Base-by-base conservation (phyloP, 2,329 filamentous ascomycete species). In the Cladosporium austrohemisphaericum region DNA sequence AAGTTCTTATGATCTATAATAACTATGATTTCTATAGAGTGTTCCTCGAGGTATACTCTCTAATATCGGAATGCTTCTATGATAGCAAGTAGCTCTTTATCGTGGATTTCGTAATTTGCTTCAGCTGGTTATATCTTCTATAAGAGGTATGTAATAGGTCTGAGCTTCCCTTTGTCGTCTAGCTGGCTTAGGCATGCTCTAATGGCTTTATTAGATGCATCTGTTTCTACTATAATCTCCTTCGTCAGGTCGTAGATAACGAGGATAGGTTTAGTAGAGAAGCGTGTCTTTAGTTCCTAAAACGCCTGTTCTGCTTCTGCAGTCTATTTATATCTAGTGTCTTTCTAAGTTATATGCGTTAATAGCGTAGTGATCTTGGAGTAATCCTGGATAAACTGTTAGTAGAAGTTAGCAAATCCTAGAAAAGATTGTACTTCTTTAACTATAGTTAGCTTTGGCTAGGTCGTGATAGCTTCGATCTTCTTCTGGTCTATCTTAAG, bases 401-500 rank as follows among this genome's bases (percentile, higher is more conserved):
- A 16, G 23, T 43, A 31, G 40, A 31, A 43, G 23, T 43, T 43
- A 13, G 38, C 38, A 37, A 37, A 37, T 22, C 35, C 35, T 37
- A 37, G 23, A 19, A 37, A 37, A 4, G 11, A 23, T 37, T 37
- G 11, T 22, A 37, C 19, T 37, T 37, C 35, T 8, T 23, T 37
- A 37, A 37, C 11, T 13, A 10, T 37, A 23, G 8, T 20, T 22
- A 14, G 35, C n/a, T 37, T 37, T 9, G 10, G 35, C 35, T 23
- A 37, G n/a, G 18, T 37, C n/a, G 11, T 37, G 9, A 35, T 25
- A 2, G 19, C 19, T 20, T 33, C 35, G n/a, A 36, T 28, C 18
- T 38, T 49, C 19, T 50, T 32, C 9, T 22, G 36, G 35, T 56
- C 53, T 41, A 61, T 58, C 33, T 57, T 35, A 22, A 60, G 52